Percentiles rank a stretch among this genome's conserved stretches.
phyloP scores from a whole-genome alignment of 164 flowering plant species.

The Brasenia schreberi region DNA sequence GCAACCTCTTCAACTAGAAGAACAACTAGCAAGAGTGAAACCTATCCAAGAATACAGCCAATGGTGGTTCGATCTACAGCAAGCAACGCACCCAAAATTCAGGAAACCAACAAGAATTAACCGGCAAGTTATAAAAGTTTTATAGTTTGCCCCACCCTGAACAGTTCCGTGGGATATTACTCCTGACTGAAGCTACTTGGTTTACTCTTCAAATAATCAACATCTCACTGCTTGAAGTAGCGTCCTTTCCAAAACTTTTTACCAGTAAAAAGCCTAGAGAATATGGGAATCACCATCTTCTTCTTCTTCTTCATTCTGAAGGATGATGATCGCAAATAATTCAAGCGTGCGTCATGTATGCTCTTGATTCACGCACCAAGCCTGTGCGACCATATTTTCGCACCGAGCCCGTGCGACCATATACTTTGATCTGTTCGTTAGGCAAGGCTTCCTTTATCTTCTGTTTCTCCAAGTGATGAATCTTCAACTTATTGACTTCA shows the following conservation, averaged over 20 bases:
- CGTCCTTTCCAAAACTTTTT: conserved; percentile 9
- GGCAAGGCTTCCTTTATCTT: conserved; percentile 9
- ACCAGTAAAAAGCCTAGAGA: conserved; percentile 38
- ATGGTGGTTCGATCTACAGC: no score
- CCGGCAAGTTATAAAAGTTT: no score
- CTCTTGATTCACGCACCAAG: conserved; percentile 33
- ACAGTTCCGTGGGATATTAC: no score
- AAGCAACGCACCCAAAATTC: no score
- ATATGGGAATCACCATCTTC: conserved; percentile 29
- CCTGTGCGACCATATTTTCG: conserved; percentile 10
- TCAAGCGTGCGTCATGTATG: conserved; percentile 22
- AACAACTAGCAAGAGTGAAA: background rate
- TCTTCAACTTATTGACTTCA: conserved; percentile 20
- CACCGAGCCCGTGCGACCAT: no score
- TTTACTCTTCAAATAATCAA: background rate
- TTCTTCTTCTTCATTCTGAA: conserved; percentile 32
- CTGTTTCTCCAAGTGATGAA: conserved; percentile 10
- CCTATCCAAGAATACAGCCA: background rate
- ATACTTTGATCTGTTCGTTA: conserved; percentile 21
- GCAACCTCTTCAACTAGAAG: background rate
- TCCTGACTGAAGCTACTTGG: no score
- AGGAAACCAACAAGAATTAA: no score
- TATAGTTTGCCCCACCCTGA: no score
- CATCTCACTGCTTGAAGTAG: background rate
- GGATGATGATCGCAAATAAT: conserved; percentile 21